phyloP scores from a whole-genome alignment of 2,329 filamentous ascomycete species.

The Calonectria pseudoreteaudii region DNA sequence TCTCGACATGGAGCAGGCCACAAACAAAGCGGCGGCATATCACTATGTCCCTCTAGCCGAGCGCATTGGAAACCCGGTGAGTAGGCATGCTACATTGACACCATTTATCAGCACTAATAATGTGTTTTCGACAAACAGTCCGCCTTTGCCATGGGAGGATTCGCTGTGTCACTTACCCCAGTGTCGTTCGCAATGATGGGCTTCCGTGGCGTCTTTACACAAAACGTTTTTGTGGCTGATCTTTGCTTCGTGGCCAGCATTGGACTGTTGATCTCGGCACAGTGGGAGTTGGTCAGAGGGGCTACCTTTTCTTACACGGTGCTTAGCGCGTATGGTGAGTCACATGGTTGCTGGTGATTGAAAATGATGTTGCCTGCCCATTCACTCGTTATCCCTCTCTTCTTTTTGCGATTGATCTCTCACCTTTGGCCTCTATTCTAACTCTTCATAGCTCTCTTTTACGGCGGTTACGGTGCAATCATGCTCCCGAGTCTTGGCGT shows the following conservation, averaged over 20 bases:
- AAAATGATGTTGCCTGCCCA: not conserved
- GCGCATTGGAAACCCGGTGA: not conserved
- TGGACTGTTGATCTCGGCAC: conserved; percentile 44
- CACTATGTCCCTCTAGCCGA: not conserved
- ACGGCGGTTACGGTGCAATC: conserved; percentile 43
- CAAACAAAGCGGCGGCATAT: not conserved
- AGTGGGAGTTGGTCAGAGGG: conserved; percentile 44
- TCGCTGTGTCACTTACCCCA: conserved; percentile 43
- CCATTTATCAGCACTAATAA: not conserved
- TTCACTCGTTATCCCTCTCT: not conserved
- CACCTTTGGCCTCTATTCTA: not conserved
- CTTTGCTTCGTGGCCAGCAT: conserved; percentile 45
- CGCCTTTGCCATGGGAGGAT: conserved; percentile 44
- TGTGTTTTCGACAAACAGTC: conserved; percentile 17
- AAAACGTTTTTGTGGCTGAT: conserved; percentile 44
- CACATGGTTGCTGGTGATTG: not conserved
- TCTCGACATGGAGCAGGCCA: not conserved
- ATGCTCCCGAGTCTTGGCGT: conserved; percentile 40
- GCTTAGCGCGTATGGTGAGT: conserved; percentile 42
- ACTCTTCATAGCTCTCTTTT: conserved; percentile 37
- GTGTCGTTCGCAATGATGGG: conserved; percentile 46
- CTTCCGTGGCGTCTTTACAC: conserved; percentile 41
- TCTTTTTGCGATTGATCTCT: not conserved
- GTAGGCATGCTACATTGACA: not conserved
- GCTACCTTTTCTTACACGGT: conserved; percentile 46